These are phyloP conservation scores for Arbutus unedo DNA, from an alignment of 148 eudicot genomes.

Conservation along the genomic window DNA sequence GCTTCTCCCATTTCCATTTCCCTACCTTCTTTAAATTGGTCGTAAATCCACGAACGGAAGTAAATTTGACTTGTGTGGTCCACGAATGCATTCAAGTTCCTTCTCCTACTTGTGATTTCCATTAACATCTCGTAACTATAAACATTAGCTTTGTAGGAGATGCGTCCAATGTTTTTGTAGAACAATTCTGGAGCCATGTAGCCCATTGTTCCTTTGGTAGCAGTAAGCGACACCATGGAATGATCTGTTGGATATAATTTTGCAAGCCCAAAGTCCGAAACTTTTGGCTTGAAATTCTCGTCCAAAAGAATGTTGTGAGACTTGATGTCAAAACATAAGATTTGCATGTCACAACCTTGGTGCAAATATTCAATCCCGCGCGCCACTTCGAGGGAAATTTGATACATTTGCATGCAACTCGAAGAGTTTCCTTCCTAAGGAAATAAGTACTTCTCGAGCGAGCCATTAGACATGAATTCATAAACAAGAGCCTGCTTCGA, in stretches of 20 bases:
- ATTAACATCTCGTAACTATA: background rate
- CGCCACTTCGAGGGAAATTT: slow-evolving; percentile 23
- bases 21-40: slow-evolving; percentile 1
- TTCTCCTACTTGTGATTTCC: background rate
- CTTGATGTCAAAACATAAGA: slow-evolving; percentile 13
- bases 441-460: slow-evolving; percentile 26
- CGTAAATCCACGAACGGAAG: slow-evolving; percentile 9
- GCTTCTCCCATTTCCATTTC: background rate
- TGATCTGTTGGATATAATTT: slow-evolving; percentile 18
- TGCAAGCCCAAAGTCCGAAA: slow-evolving; percentile 26
- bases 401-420: slow-evolving; percentile 20
- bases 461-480: slow-evolving; percentile 28
- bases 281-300: slow-evolving; percentile 23
- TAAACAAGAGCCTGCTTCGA: slow-evolving; percentile 13
- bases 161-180: background rate
- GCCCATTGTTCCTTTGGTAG: slow-evolving; percentile 5
- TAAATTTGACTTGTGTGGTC: slow-evolving; percentile 9
- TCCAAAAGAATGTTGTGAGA: background rate
- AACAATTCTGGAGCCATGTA: background rate
- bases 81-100: background rate
- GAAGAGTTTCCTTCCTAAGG: slow-evolving; percentile 11
- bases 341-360: slow-evolving; percentile 27
- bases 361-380: slow-evolving; percentile 27
- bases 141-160: too few species aligned
- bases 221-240: slow-evolving; percentile 12